A percentile compares a stretch with the other conserved stretches of the same genome.
Evolutionary conservation across 2,329 filamentous ascomycete genomes (phyloP).

Genomic region (Helicocarpus griseus): DNA sequence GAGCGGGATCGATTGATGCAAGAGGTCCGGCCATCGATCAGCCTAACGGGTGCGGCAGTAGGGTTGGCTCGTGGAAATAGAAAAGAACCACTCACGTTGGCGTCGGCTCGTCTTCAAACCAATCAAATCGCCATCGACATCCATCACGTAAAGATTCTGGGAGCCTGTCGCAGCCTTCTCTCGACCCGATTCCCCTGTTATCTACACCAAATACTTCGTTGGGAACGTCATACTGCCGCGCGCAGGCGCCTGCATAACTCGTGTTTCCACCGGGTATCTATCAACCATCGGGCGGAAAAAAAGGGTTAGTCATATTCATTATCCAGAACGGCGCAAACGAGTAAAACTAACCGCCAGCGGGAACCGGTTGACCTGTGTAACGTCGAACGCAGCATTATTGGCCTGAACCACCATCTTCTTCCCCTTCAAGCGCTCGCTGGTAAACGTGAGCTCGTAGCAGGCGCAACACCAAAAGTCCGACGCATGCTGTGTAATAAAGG

Average conservation of each 20-base stretch:
- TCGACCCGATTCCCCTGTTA: not conserved
- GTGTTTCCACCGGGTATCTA: conserved; percentile 2
- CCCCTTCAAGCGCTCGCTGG: not conserved
- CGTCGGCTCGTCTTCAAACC: not conserved
- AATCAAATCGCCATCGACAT: conserved; percentile 1
- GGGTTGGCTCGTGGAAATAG: no score
- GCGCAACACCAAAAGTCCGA: not conserved
- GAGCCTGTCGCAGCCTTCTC: not conserved
- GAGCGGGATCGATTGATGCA: no score
- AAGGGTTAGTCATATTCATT: not conserved
- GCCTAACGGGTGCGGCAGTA: no score
- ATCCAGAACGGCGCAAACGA: not conserved
- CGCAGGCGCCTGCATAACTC: not conserved
- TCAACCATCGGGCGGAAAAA: no score
- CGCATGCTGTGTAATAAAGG: not conserved
- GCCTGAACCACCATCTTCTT: conserved; percentile 3
- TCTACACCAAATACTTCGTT: not conserved
- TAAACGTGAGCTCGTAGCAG: conserved; percentile 3
- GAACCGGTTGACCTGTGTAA: not conserved
- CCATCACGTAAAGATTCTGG: not conserved
- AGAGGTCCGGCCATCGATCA: no score
- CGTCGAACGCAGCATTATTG: not conserved
- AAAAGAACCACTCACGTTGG: not conserved
- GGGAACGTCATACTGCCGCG: not conserved
- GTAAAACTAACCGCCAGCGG: not conserved